Percentiles rank a stretch among this genome's conserved stretches.
Evolutionary conservation across 1,139 yeast species (phyloP).

Genomic region (Kazachstania sp.): DNA sequence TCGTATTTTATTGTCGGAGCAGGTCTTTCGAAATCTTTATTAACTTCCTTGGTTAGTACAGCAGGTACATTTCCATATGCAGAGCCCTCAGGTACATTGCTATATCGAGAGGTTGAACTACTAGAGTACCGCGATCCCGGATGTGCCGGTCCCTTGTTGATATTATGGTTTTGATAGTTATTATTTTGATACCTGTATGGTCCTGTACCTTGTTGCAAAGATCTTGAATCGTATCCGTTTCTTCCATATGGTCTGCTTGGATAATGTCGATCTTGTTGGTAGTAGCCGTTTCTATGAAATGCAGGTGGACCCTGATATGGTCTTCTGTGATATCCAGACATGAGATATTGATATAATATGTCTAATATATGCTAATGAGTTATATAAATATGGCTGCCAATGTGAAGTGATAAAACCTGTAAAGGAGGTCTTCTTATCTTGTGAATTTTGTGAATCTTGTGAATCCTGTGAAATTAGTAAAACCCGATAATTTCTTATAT

Average conservation of each 20-base stretch:
- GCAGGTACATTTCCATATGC: not conserved
- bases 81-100: not conserved
- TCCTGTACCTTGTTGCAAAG: not conserved
- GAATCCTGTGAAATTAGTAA: too few relatives aligned
- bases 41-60: not conserved
- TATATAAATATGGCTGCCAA: too few relatives aligned
- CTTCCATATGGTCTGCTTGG: not conserved
- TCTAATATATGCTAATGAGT: too few relatives aligned
- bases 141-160: not conserved
- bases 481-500: too few relatives aligned
- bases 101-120: not conserved
- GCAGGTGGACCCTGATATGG: conserved; percentile 3
- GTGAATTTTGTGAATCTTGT: too few relatives aligned
- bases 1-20: conserved; percentile 17
- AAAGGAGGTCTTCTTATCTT: too few relatives aligned
- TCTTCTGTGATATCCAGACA: conserved; percentile 8
- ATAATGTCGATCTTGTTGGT: not conserved
- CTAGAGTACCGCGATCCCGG: not conserved
- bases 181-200: not conserved
- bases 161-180: too few relatives aligned
- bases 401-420: too few relatives aligned
- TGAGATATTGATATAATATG: not conserved
- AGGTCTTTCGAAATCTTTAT: conserved; percentile 12
- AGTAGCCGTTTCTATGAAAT: conserved; percentile 1
- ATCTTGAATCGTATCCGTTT: not conserved